Base-by-base conservation (phyloP, 306 rosid genomes). In the Hylodesmum podocarpum region DNA sequence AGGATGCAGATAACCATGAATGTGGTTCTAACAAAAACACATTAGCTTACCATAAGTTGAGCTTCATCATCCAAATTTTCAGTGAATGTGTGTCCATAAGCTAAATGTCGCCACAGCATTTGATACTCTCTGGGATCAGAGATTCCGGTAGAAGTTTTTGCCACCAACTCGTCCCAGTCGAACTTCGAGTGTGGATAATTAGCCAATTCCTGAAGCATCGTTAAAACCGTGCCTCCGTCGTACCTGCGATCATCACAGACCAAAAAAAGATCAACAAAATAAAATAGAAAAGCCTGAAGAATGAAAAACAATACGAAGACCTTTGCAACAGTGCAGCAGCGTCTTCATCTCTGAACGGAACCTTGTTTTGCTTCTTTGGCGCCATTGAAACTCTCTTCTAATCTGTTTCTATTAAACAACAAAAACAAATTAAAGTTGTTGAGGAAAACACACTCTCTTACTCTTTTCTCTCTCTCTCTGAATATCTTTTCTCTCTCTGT, bases 61-160 rank as follows among this genome's bases (percentile, higher is more conserved):
- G 63, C 82, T 5, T 43, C 87, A 15, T 82, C 66, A 1, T 81
- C 87, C 4, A 86, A 46, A 27, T 77, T 75, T 12, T 7, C 66
- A 3, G n/a, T 28, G 10, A 50, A 50, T 12, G 66, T 27, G 40
- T 66, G 64, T 8, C 86, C 86, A 65, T 94, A 91, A 3, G 97
- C 96, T 46, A 94, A 44, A 85, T 90, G 93, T 22, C 89, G 98
- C 98, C 98, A 91, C 3, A 94, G 68, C 91, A 94, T 91, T 69
- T 86, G 97, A 81, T 82, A 90, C 80, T 94, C 96, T 69, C 85
- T 79, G 11, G 91, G 89, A 86, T 78, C 86, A 1, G 90, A 84
- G 78, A 94, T 91, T n/a, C 96, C 96, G 9, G 94, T 94, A 2
- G 92, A 79, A 9, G 90, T 87, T 44, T 81, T 83, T 39, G 76